Conservation (phyloP, 495 filamentous ascomycete species). For the Penicillium steckii region DNA sequence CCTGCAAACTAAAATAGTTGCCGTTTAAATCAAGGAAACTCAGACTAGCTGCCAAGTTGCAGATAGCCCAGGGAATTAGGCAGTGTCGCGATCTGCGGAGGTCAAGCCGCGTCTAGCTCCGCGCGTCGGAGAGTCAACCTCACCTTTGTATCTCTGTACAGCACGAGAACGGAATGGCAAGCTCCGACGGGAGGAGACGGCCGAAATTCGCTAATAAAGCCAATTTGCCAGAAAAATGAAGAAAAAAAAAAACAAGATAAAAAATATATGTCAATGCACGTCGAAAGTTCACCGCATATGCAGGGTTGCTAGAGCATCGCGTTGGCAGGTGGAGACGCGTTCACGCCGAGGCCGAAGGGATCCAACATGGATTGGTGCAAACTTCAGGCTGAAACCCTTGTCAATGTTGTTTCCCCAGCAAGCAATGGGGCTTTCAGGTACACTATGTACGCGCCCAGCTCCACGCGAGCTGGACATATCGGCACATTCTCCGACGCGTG, state of each 20-base stretch:
- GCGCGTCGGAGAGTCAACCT: not conserved
- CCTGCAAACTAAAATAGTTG: not conserved
- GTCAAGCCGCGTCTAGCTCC: not conserved
- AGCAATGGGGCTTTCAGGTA: constrained; percentile 2
- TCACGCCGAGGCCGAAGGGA: constrained; percentile 5
- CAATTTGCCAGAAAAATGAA: not conserved
- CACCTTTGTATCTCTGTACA: no score
- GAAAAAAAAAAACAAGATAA: not conserved
- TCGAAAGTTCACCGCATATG: constrained; percentile 5
- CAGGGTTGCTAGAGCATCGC: constrained; percentile 11
- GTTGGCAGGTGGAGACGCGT: constrained; percentile 18
- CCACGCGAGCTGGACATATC: constrained; percentile 15
- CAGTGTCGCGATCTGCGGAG: not conserved
- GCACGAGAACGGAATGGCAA: not conserved
- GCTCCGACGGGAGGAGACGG: not conserved
- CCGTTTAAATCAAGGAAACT: not conserved
- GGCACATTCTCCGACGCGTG: constrained; percentile 17
- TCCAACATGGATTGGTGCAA: constrained; percentile 4
- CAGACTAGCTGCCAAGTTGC: not conserved
- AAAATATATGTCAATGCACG: not conserved
- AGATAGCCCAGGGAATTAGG: not conserved
- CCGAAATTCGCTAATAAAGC: not conserved
- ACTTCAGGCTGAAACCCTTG: not conserved
- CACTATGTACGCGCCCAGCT: not conserved
- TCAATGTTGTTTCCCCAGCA: constrained; percentile 1